Percentiles rank a stretch among this genome's conserved stretches.
These are phyloP conservation scores for Cladosporium sp. DNA, from an alignment of 2,329 filamentous ascomycete genomes.

Conservation along the genomic window DNA sequence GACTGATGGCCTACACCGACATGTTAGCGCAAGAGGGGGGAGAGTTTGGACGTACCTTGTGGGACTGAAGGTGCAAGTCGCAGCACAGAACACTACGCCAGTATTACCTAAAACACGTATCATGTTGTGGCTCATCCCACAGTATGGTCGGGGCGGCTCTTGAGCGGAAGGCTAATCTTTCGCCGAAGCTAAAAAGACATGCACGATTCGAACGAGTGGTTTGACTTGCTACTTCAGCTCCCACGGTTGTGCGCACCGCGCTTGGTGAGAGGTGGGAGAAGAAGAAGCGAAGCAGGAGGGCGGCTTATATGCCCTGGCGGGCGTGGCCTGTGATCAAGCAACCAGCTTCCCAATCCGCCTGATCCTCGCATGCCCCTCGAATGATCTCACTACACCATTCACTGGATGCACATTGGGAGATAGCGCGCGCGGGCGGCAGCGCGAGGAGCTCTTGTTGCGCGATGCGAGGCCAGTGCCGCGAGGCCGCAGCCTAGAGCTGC, in stretches of 20 bases:
- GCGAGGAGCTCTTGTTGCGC: too few relatives aligned
- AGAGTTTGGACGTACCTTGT: background rate
- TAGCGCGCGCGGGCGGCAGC: too few relatives aligned
- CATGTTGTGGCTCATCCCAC: background rate
- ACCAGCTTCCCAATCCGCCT: background rate
- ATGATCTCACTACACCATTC: too few relatives aligned
- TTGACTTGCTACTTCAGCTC: background rate
- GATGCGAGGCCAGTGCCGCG: too few relatives aligned
- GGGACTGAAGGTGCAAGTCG: background rate
- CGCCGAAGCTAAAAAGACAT: constrained; percentile 1
- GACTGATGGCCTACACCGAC: background rate
- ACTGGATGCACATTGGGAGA: too few relatives aligned
- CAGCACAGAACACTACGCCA: background rate
- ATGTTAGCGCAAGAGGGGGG: background rate
- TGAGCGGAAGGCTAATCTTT: background rate
- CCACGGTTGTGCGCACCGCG: background rate
- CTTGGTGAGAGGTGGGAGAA: background rate
- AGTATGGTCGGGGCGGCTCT: background rate
- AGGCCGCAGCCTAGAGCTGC: too few relatives aligned
- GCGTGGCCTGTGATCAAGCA: background rate
- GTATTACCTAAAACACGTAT: background rate
- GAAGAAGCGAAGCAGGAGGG: background rate
- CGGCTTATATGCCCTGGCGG: background rate
- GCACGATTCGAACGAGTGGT: background rate
- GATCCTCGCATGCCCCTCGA: too few relatives aligned